These are phyloP conservation scores for Coemansia sp. DNA, from an alignment of 192 early-diverging fungal genomes.

Conservation along the genomic window DNA sequence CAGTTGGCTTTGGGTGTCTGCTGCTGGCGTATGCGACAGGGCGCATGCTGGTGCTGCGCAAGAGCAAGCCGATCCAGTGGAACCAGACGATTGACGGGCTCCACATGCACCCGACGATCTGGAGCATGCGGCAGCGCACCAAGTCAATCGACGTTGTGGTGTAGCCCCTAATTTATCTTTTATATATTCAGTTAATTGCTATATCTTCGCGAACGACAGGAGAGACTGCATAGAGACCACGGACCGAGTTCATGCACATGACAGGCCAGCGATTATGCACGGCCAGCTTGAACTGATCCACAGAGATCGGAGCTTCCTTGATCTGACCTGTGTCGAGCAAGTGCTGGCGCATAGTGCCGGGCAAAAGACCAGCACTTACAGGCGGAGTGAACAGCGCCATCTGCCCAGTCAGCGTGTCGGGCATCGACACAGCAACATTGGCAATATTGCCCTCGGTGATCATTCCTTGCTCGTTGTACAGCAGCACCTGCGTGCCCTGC, in stretches of 20 bases:
- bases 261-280: slow-evolving; percentile 31
- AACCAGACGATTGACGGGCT: slow-evolving; percentile 80
- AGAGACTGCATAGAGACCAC: slow-evolving; percentile 25
- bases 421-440: slow-evolving; percentile 38
- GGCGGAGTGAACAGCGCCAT: slow-evolving; percentile 31
- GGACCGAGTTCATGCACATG: slow-evolving; percentile 50
- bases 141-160: slow-evolving; percentile 21
- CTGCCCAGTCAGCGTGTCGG: not conserved
- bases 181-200: too few species aligned
- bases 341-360: slow-evolving; percentile 37
- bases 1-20: slow-evolving; percentile 76
- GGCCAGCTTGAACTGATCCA: slow-evolving; percentile 32
- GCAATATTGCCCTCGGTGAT: slow-evolving; percentile 44
- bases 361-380: slow-evolving; percentile 17
- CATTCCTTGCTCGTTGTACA: slow-evolving; percentile 19
- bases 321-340: slow-evolving; percentile 26
- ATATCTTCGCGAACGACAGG: not conserved
- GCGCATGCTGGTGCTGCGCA: slow-evolving; percentile 63
- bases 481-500: slow-evolving; percentile 27
- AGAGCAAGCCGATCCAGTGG: slow-evolving; percentile 61
- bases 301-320: slow-evolving; percentile 26
- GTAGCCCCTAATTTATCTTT: not conserved
- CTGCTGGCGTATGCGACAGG: slow-evolving; percentile 72
- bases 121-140: slow-evolving; percentile 44
- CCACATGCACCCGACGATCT: slow-evolving; percentile 81